Base-by-base conservation (phyloP, 1,284 basidiomycete species). In the Trichosporon ovoides region DNA sequence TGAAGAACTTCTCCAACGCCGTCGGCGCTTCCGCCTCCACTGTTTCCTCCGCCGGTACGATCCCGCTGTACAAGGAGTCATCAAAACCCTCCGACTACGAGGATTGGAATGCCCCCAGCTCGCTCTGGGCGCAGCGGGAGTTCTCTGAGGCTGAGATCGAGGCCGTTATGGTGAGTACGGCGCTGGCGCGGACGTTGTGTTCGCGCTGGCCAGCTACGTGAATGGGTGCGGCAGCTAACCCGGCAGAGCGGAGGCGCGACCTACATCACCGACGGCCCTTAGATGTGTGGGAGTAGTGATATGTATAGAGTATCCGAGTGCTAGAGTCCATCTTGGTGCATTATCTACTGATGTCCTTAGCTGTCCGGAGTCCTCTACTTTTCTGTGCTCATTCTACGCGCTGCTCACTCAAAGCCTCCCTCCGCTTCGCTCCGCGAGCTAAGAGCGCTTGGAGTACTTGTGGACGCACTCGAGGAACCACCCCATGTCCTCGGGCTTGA, bases 401-500 rank as follows among this genome's bases (percentile, higher is more conserved):
- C 5, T 31, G 28, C 28, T 31, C 28, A 9, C 28, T 31, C 28
- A 31, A 9, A 31, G 28, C 28, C 28, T 31, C 28, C 5, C 28
- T 4, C 28, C 48, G 16, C 31, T 37, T 3, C 13, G 35, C 34
- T 35, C 34, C 12, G 35, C 12, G 4, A 37, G 12, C 22, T 49
- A 60, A 31, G 48, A 18, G 19, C 73, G 60, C 63, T 57, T 62
- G 12, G 72, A 74, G 72, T 93, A 90, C 75, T 88, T 92, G 74
- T 91, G 89, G 38, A 95, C 85, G 70, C 91, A 91, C 76, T 95
- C 84, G 63, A 95, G 84, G 81, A 94, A 95, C 84, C 86, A 94
- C 54, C 82, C 81, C 77, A 94, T 81, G 76, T 94, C 90, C 60
- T 94, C 91, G 33, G 91, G 88, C 73, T 94, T 86, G 18, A 96